Base-by-base conservation (phyloP, 192 early-diverging fungal species). In the Neocallimastix lanati region DNA sequence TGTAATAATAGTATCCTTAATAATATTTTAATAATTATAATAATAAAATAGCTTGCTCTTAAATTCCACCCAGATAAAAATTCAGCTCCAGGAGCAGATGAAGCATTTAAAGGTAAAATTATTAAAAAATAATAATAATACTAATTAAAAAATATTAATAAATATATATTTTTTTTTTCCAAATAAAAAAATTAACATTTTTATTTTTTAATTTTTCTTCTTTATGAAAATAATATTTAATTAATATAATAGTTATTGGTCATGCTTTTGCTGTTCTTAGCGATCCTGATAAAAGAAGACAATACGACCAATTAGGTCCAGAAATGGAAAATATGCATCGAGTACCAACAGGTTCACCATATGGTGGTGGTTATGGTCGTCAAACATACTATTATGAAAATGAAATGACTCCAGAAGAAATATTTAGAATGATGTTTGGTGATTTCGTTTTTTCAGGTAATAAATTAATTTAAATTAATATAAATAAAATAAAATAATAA, bases 11-110 rank as follows among this genome's bases (percentile, higher is more conserved):
- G n/a, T n/a, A n/a, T n/a, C n/a, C n/a, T n/a, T n/a, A n/a, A n/a
- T n/a, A n/a, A n/a, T n/a, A n/a, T n/a, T n/a, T n/a, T n/a, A n/a
- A n/a, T n/a, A n/a, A n/a, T n/a, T n/a, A n/a, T n/a, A n/a, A n/a
- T n/a, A n/a, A n/a, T n/a, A 80, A 79, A 16, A 36, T 82, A 94
- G 90, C 86, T 96, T 38, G 96, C 96, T 28, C 87, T 98, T 76
- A 89, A 93, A 79, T 96, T 94, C 83, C 97, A 98, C 80, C 97
- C 97, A 0, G 97, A 98, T 81, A 98, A 98, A 83, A 97, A 96
- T 79, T 91, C 87, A 0, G 96, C 97, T 12, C 95, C 96, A 6
- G 95, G 97, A 21, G 95, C 96, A 15, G 96, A 97, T 79, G 95
- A 97, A 82, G 95, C 96, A 0, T 98, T 98, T 82, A 97, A 98